Conservation (phyloP, 2,329 filamentous ascomycete genomes). For the Pestalotiopsis sp. region DNA sequence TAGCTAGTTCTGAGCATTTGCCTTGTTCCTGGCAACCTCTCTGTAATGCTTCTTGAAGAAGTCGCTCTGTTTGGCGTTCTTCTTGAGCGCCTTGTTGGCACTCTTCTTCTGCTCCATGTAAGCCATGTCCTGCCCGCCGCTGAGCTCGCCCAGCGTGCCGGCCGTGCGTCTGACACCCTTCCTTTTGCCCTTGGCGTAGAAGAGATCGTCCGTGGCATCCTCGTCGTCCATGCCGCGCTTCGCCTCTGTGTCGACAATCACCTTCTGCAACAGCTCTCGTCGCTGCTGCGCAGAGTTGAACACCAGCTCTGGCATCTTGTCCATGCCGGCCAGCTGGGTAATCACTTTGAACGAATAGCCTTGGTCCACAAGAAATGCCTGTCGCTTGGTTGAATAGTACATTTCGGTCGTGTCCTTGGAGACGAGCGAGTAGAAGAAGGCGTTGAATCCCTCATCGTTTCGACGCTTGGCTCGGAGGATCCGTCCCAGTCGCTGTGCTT, state of each 20-base stretch:
- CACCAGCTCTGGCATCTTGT: slow-evolving; percentile 77
- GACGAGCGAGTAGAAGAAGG: slow-evolving; percentile 97
- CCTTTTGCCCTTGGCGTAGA: slow-evolving; percentile 44
- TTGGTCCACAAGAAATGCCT: slow-evolving; percentile 96
- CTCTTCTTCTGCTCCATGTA: slow-evolving; percentile 83
- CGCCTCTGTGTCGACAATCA: slow-evolving; percentile 84
- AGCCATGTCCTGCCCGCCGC: slow-evolving; percentile 96
- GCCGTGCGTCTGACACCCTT: slow-evolving; percentile 76
- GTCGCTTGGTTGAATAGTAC: slow-evolving; percentile 95
- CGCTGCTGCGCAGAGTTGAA: slow-evolving; percentile 81
- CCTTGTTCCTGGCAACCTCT: slow-evolving; percentile 57
- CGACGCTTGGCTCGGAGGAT: slow-evolving; percentile 93
- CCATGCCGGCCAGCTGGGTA: slow-evolving; percentile 89
- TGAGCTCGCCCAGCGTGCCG: slow-evolving; percentile 81
- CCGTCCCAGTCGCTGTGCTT: slow-evolving; percentile 89
- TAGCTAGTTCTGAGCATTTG: slow-evolving; percentile 17
- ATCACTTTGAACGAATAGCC: slow-evolving; percentile 99
- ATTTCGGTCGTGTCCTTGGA: slow-evolving; percentile 98
- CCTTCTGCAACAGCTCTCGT: slow-evolving; percentile 83
- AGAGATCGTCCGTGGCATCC: slow-evolving; percentile 55
- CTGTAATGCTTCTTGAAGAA: slow-evolving; percentile 70
- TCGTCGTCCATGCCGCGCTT: slow-evolving; percentile 65
- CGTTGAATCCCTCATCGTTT: slow-evolving; percentile 98
- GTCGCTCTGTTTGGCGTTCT: slow-evolving; percentile 58
- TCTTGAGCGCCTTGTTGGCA: slow-evolving; percentile 68